A percentile compares a stretch with the other conserved stretches of the same genome.
Evolutionary conservation across 345 rosid species (phyloP).

Genomic region (Eucalyptus sideroxylon): DNA sequence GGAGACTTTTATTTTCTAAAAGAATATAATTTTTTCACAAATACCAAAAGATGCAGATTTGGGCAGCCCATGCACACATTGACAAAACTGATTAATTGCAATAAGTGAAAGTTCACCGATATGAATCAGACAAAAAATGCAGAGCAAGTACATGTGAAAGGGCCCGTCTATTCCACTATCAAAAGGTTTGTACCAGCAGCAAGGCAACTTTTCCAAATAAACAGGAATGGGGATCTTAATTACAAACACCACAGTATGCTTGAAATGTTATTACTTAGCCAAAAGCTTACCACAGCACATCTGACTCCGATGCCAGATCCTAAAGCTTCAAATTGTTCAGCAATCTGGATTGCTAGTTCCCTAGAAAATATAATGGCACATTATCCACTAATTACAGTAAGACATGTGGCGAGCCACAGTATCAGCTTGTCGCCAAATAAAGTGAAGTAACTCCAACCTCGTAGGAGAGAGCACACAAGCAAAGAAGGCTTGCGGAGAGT

Average conservation of each 20-base stretch:
- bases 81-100: neutral
- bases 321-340: slow-evolving; percentile 90
- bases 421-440: neutral
- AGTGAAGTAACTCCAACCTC: slow-evolving; percentile 19
- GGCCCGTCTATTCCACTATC: neutral
- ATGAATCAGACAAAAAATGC: neutral
- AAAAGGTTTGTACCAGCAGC: neutral
- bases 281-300: slow-evolving; percentile 72
- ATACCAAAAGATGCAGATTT: neutral
- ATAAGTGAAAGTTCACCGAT: neutral
- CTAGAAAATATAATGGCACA: slow-evolving; percentile 9
- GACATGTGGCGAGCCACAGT: neutral
- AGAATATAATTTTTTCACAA: neutral
- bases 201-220: neutral
- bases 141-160: neutral
- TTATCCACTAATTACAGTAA: neutral
- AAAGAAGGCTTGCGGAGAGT: slow-evolving; percentile 68
- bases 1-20: neutral
- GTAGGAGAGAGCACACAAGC: slow-evolving; percentile 94
- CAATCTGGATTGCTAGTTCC: slow-evolving; percentile 94
- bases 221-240: neutral
- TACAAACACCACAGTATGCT: neutral
- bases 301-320: slow-evolving; percentile 71
- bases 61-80: neutral
- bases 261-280: neutral